phyloP scores from a whole-genome alignment of 805 yeast species.

The Deakozyma indianensis region DNA sequence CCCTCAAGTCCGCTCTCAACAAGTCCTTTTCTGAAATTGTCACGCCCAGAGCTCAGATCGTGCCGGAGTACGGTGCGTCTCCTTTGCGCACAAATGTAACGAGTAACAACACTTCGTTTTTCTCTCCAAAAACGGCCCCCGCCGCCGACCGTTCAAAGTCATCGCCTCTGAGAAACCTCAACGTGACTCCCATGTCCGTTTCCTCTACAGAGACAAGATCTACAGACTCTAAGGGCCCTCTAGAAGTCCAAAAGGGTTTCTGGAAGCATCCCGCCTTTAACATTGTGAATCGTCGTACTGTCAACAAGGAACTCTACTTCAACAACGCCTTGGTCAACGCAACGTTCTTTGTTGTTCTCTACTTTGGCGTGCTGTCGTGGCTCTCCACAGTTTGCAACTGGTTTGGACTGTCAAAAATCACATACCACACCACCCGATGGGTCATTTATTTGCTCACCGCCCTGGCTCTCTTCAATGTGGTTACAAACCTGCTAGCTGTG shows the following conservation, averaged over 20 bases:
- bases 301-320: conserved; percentile 28
- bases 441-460: conserved; percentile 10
- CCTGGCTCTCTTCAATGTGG: conserved; percentile 11
- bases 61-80: conserved; percentile 1
- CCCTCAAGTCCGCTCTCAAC: not conserved
- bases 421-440: conserved; percentile 7
- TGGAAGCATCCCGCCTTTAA: conserved; percentile 14
- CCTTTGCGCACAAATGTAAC: no score
- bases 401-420: conserved; percentile 8
- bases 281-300: conserved; percentile 21
- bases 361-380: conserved; percentile 16
- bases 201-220: conserved; percentile 2
- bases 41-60: conserved; percentile 2
- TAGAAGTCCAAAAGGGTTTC: conserved; percentile 11
- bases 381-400: conserved; percentile 9
- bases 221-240: conserved; percentile 4
- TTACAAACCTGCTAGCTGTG: conserved; percentile 5
- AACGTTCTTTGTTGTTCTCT: conserved; percentile 13
- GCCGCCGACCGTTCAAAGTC: conserved; percentile 3
- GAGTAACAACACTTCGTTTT: not conserved
- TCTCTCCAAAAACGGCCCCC: conserved; percentile 2
- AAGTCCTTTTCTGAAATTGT: conserved; percentile 2
- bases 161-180: conserved; percentile 1
- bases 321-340: conserved; percentile 22
- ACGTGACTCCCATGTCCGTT: conserved; percentile 1